Evolutionary conservation across 2,329 filamentous ascomycete species (phyloP).

Genomic region (Colletotrichum cordylinicola): DNA sequence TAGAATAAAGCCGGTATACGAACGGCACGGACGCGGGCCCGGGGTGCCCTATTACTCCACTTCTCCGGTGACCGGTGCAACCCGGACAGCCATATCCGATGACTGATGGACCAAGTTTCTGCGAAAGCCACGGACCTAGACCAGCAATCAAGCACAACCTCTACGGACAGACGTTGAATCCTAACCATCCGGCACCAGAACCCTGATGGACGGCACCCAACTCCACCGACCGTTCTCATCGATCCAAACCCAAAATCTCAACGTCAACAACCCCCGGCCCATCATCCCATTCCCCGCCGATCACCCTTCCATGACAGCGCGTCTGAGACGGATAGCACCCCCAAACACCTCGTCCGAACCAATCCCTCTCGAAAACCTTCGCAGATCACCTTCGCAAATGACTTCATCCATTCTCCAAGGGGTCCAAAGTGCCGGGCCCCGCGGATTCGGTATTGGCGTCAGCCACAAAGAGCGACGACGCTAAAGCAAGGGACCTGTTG

Average conservation of each 20-base stretch:
- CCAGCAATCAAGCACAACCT: neutral
- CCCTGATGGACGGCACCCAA: neutral
- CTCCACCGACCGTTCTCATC: neutral
- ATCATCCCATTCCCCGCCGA: neutral
- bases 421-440: neutral
- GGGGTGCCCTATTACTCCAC: too few species aligned
- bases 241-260: neutral
- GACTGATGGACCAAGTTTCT: too few species aligned
- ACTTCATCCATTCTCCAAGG: neutral
- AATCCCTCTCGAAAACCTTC: neutral
- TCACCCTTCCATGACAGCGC: neutral
- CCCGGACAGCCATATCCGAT: too few species aligned
- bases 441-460: neutral
- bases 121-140: too few species aligned
- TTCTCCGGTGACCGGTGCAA: too few species aligned
- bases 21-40: too few species aligned
- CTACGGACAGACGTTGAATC: neutral
- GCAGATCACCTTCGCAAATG: neutral
- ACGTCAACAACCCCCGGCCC: neutral
- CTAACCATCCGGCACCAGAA: neutral
- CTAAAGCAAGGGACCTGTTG: neutral
- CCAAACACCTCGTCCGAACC: neutral
- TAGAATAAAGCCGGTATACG: too few species aligned
- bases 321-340: neutral
- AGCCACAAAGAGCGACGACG: neutral